Conservation (phyloP, 1,284 basidiomycete genomes). For the Pholiota adiposa region DNA sequence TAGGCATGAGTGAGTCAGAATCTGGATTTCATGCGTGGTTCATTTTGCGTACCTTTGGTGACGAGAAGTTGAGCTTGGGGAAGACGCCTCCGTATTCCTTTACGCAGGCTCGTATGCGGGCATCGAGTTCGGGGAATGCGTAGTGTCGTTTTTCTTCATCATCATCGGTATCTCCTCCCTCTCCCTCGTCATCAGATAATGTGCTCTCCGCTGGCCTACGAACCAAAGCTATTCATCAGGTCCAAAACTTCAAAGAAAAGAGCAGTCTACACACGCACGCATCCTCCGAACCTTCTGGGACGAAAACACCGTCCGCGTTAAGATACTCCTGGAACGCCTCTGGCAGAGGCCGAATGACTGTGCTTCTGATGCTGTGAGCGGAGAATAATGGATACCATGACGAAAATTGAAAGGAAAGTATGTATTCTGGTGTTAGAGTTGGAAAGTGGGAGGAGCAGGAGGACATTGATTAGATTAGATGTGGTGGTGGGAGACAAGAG, state of each 20-base stretch:
- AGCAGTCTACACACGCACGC: constrained; percentile 37
- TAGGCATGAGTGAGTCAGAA: constrained; percentile 33
- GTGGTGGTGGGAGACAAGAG: neutral
- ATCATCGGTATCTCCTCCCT: constrained; percentile 47
- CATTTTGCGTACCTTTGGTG: constrained; percentile 70
- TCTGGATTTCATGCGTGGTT: neutral
- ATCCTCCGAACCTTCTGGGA: constrained; percentile 84
- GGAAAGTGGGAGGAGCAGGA: constrained; percentile 50
- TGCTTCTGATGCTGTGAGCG: constrained; percentile 75
- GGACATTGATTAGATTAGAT: constrained; percentile 10
- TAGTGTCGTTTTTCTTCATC: constrained; percentile 42
- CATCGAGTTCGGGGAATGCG: constrained; percentile 81
- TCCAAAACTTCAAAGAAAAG: neutral
- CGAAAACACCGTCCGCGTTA: constrained; percentile 77
- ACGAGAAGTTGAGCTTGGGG: constrained; percentile 94
- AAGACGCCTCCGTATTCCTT: constrained; percentile 83
- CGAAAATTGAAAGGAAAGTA: constrained; percentile 84
- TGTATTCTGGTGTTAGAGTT: constrained; percentile 48
- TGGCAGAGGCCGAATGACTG: constrained; percentile 74
- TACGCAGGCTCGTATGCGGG: constrained; percentile 72
- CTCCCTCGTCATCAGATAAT: constrained; percentile 56
- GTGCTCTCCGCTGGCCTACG: constrained; percentile 54
- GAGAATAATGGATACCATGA: constrained; percentile 86
- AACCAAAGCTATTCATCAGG: neutral
- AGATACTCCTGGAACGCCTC: constrained; percentile 76